Conservation (phyloP, 2,329 filamentous ascomycete species). For the Pseudogymnoascus pannorum region DNA sequence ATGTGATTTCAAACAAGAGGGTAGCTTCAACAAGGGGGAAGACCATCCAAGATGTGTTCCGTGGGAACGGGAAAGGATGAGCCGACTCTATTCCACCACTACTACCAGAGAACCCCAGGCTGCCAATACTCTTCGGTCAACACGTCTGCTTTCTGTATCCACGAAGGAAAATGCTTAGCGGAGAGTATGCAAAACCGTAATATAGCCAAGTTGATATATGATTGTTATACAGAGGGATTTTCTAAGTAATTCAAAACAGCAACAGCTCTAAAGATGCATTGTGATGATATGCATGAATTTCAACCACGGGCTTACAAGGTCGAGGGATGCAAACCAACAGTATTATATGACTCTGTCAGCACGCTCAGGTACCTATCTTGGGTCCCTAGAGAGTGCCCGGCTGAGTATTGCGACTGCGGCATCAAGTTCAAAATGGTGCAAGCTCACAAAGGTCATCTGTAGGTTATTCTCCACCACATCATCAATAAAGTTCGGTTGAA, state of each 20-base stretch:
- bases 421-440: background rate
- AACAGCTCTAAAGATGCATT: background rate
- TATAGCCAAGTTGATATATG: background rate
- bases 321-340: too few species aligned
- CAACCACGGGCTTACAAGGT: too few species aligned
- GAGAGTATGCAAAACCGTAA: background rate
- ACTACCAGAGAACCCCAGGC: background rate
- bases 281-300: too few species aligned
- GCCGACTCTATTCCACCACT: background rate
- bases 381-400: background rate
- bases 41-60: too few species aligned
- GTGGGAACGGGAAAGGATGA: too few species aligned
- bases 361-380: background rate
- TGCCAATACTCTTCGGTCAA: background rate
- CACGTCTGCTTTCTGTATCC: background rate
- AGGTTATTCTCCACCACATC: background rate
- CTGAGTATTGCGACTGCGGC: background rate
- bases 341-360: background rate
- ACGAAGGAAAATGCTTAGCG: background rate
- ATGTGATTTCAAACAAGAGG: too few species aligned
- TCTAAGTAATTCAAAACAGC: too few species aligned
- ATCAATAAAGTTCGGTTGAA: background rate
- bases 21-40: too few species aligned
- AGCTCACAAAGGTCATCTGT: background rate
- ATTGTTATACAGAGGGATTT: too few species aligned